Percentiles rank a stretch among this genome's conserved stretches.
Evolutionary conservation across 1,139 yeast species (phyloP).

Genomic region (Scheffersomyces illinoinensis): DNA sequence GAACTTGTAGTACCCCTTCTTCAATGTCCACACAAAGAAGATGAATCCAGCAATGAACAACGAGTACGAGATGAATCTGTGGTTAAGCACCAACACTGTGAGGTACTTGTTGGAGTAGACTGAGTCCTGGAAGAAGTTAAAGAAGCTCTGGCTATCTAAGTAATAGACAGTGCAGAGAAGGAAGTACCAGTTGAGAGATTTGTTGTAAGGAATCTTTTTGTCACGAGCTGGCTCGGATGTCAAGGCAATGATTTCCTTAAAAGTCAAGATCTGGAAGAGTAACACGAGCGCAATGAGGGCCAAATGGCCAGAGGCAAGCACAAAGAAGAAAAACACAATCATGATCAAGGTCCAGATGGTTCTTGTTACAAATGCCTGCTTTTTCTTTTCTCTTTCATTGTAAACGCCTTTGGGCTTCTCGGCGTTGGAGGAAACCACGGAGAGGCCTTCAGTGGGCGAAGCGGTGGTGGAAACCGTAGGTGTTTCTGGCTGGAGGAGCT

Average conservation of each 20-base stretch:
- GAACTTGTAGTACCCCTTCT: slow-evolving; percentile 85
- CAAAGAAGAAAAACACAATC: slow-evolving; percentile 72
- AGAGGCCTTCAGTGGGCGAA: neutral
- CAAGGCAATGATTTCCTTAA: slow-evolving; percentile 88
- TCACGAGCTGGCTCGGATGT: slow-evolving; percentile 83
- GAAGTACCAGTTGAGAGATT: slow-evolving; percentile 88
- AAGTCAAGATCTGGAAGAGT: slow-evolving; percentile 76
- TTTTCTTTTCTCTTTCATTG: slow-evolving; percentile 62
- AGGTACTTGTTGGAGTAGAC: slow-evolving; percentile 46
- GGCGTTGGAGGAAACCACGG: neutral
- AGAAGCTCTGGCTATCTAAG: slow-evolving; percentile 82
- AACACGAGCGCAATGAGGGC: slow-evolving; percentile 74
- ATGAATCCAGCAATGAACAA: slow-evolving; percentile 87
- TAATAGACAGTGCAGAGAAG: slow-evolving; percentile 80
- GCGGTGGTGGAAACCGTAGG: neutral
- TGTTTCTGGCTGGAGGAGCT: neutral
- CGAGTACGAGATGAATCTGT: slow-evolving; percentile 80
- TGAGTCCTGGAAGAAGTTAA: slow-evolving; percentile 54
- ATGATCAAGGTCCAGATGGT: slow-evolving; percentile 95
- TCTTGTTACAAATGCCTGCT: slow-evolving; percentile 81
- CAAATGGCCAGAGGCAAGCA: slow-evolving; percentile 85
- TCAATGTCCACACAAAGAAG: slow-evolving; percentile 83
- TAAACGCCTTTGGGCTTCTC: slow-evolving; percentile 6
- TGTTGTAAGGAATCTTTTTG: slow-evolving; percentile 78
- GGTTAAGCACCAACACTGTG: slow-evolving; percentile 58